Percentiles rank a stretch among this genome's conserved stretches.
These are phyloP conservation scores for Clavaria fumosa DNA, from an alignment of 768 basidiomycete species.

Conservation along the genomic window DNA sequence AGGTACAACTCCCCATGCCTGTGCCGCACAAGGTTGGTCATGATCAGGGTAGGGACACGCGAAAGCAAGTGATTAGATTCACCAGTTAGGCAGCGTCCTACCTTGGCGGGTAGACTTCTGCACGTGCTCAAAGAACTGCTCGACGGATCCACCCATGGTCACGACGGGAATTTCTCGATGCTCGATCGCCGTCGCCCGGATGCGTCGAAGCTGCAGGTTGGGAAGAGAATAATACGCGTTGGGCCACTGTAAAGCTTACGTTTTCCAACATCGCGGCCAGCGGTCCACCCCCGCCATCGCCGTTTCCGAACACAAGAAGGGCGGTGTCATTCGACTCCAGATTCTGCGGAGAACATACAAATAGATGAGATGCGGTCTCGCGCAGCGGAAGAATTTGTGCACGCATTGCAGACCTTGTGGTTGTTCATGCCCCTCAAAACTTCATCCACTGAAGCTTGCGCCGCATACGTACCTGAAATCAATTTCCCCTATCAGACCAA, in stretches of 20 bases:
- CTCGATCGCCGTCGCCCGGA: slow-evolving; percentile 66
- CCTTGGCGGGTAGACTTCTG: slow-evolving; percentile 49
- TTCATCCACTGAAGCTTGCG: slow-evolving; percentile 79
- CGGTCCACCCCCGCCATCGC: slow-evolving; percentile 88
- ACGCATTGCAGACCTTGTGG: slow-evolving; percentile 63
- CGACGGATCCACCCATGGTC: slow-evolving; percentile 76
- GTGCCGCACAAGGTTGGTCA: slow-evolving; percentile 2
- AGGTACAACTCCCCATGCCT: slow-evolving; percentile 79
- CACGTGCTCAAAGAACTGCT: slow-evolving; percentile 81
- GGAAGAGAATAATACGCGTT: background rate
- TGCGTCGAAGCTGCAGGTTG: slow-evolving; percentile 83
- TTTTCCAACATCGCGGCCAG: slow-evolving; percentile 89
- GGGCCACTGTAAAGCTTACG: slow-evolving; percentile 24
- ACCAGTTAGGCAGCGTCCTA: slow-evolving; percentile 76
- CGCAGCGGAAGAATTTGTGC: too few species aligned
- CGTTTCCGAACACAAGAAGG: slow-evolving; percentile 89
- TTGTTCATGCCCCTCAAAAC: slow-evolving; percentile 71
- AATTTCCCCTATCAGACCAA: background rate
- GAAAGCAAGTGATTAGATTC: background rate
- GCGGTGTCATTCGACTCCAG: slow-evolving; percentile 66
- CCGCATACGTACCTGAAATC: slow-evolving; percentile 70
- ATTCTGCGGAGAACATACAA: slow-evolving; percentile 31
- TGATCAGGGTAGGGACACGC: too few species aligned
- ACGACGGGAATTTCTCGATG: slow-evolving; percentile 80
- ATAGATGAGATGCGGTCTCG: too few species aligned